Percentiles rank a stretch among this genome's conserved stretches.
Evolutionary conservation across 2,329 filamentous ascomycete species (phyloP).

Genomic region (Periconia digitata): DNA sequence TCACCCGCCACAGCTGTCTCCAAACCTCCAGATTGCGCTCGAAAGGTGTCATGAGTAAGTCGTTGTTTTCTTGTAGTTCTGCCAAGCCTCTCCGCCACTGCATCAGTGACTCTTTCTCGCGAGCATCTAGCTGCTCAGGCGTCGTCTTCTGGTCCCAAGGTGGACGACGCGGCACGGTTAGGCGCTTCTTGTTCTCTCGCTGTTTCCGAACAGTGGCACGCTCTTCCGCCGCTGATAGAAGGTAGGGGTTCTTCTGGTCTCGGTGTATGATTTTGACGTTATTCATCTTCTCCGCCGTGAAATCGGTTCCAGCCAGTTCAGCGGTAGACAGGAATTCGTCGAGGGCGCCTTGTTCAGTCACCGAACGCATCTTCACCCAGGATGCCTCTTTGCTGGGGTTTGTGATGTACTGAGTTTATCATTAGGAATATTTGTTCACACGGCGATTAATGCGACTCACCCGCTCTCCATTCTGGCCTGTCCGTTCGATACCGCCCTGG

Average conservation of each 20-base stretch:
- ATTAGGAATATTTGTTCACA: constrained; percentile 10
- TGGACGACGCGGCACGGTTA: constrained; percentile 89
- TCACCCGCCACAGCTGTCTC: constrained; percentile 97
- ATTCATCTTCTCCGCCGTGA: constrained; percentile 98
- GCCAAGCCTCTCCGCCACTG: constrained; percentile 89
- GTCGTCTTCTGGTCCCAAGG: constrained; percentile 87
- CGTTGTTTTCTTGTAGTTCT: constrained; percentile 89
- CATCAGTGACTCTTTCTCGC: constrained; percentile 79
- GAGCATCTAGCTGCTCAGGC: constrained; percentile 73
- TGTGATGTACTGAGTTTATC: constrained; percentile 71
- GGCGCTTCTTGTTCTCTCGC: constrained; percentile 70
- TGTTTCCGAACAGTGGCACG: constrained; percentile 77
- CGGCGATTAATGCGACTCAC: constrained; percentile 39
- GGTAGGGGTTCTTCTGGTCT: constrained; percentile 92
- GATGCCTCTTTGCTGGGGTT: constrained; percentile 88
- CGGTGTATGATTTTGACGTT: constrained; percentile 98
- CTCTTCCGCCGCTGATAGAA: constrained; percentile 85
- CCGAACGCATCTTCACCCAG: constrained; percentile 99
- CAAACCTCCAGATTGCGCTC: constrained; percentile 97
- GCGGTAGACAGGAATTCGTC: constrained; percentile 97
- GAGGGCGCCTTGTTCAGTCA: constrained; percentile 93
- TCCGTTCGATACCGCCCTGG: constrained; percentile 67
- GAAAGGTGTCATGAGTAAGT: constrained; percentile 95
- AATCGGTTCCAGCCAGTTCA: constrained; percentile 96
- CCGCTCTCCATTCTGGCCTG: constrained; percentile 75